Base-by-base conservation (phyloP, 116 monocot species). In the Zostera marina region DNA sequence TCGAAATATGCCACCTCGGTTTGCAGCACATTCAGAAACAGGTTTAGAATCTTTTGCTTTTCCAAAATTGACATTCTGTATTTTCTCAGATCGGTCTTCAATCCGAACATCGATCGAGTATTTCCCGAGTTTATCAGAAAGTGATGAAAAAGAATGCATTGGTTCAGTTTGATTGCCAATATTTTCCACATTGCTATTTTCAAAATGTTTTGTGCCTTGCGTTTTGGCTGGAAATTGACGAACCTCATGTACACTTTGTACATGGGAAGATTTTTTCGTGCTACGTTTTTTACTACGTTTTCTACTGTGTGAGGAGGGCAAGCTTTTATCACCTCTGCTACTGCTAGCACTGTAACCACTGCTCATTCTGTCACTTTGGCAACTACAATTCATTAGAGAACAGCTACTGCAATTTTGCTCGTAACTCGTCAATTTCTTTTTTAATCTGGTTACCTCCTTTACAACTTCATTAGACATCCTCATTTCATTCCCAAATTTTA, bases 301-400 rank as follows among this genome's bases (percentile, higher is more conserved):
- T 72, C 83, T 76, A 26, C 68, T 23, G 40, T 77, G 69, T 39
- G 51, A 21, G 38, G 51, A 21, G 38, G 42, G 20, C 17, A 60
- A 53, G 9, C 62, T 40, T 54, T 53, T 41, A 60, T 70, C 70
- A 60, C 73, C 61, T 47, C 60, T 66, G 41, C 87, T 98, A 73
- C 98, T 90, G 67, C 91, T 98, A 55, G 98, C 98, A 71, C 91
- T 98, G 68, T 59, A 81, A 56, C 91, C 91, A 73, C 98, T 98
- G 55, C 70, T 90, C 60, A 71, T 76, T 42, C 98, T 82, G 60
- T 98, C 98, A 73, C 72, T 79, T 64, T 81, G 77, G 64, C 98
- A 98, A 46, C 98, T 91, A 60, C 98, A 98, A 54, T 98, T 98
- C 46, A 90, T 68, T 41, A 98, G 56, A 24, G 78, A 90, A 69